phyloP scores from a whole-genome alignment of 2,329 filamentous ascomycete species.

The Fusarium penzigii region DNA sequence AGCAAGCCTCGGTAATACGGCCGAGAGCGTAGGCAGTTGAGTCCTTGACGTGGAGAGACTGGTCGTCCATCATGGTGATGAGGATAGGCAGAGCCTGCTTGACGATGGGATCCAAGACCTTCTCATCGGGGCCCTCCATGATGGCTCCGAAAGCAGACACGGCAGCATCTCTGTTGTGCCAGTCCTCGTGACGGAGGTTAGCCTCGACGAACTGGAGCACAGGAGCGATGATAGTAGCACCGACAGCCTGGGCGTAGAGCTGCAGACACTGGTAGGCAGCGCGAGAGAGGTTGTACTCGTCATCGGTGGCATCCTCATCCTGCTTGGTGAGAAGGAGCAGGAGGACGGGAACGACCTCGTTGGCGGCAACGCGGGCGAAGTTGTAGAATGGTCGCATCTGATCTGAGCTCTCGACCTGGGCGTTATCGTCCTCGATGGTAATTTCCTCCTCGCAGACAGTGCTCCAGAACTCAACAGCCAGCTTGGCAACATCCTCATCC shows the following conservation, averaged over 20 bases:
- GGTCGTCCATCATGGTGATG: constrained; percentile 89
- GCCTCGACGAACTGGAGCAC: constrained; percentile 90
- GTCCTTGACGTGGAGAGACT: constrained; percentile 86
- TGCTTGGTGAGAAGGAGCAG: constrained; percentile 90
- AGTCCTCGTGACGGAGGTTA: constrained; percentile 87
- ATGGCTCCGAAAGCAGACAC: constrained; percentile 98
- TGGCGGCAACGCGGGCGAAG: constrained; percentile 89
- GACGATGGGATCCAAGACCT: constrained; percentile 87
- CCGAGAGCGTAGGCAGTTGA: constrained; percentile 95
- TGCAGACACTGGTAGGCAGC: constrained; percentile 96
- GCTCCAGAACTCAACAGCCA: constrained; percentile 99
- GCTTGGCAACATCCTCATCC: constrained; percentile 96
- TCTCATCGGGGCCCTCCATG: constrained; percentile 96
- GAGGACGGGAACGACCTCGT: constrained; percentile 91
- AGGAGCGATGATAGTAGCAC: constrained; percentile 77
- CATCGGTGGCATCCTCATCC: constrained; percentile 93
- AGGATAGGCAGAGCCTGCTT: constrained; percentile 93
- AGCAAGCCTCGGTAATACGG: constrained; percentile 91
- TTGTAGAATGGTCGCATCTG: constrained; percentile 93
- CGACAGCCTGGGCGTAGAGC: constrained; percentile 91
- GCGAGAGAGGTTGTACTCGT: constrained; percentile 95
- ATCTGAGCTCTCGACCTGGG: constrained; percentile 70
- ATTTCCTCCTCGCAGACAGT: constrained; percentile 99
- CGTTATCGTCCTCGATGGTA: constrained; percentile 95
- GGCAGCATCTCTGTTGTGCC: constrained; percentile 92